Evolutionary conservation across 2,329 filamentous ascomycete genomes (phyloP).

Genomic region (Ceratocystiopsis sp.): DNA sequence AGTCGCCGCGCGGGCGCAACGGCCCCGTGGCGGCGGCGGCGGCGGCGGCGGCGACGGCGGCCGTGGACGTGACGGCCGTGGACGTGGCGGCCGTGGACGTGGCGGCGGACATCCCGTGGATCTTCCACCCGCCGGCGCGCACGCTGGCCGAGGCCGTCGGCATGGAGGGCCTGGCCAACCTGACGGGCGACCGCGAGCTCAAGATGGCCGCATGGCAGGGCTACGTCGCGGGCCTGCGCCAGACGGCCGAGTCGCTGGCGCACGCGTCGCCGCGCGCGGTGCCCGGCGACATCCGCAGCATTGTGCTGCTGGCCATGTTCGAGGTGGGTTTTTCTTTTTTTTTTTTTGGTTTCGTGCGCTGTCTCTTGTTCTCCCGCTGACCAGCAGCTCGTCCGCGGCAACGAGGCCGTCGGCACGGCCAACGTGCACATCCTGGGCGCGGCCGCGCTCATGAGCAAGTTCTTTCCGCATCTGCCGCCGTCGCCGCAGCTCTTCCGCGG

Average conservation of each 20-base stretch:
- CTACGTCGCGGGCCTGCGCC: slow-evolving; percentile 35
- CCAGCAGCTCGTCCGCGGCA: slow-evolving; percentile 27
- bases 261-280: slow-evolving; percentile 18
- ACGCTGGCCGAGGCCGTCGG: slow-evolving; percentile 40
- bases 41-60: no score
- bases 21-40: no score
- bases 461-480: slow-evolving; percentile 21
- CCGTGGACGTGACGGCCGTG: no score
- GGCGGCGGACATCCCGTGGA: slow-evolving; percentile 13
- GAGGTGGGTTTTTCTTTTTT: slow-evolving; percentile 27
- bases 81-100: slow-evolving; percentile 18
- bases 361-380: neutral
- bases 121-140: slow-evolving; percentile 23
- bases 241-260: slow-evolving; percentile 25
- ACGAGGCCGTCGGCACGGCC: slow-evolving; percentile 30
- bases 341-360: neutral
- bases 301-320: slow-evolving; percentile 43
- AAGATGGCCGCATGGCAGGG: slow-evolving; percentile 30
- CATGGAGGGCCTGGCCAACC: slow-evolving; percentile 38
- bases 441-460: slow-evolving; percentile 35
- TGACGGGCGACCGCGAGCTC: slow-evolving; percentile 28
- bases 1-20: no score
- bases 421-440: slow-evolving; percentile 43
- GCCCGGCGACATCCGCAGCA: slow-evolving; percentile 30
- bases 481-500: slow-evolving; percentile 30